These are phyloP conservation scores for Pinus taeda DNA, from an alignment of 75 land plant species.

Conservation along the genomic window DNA sequence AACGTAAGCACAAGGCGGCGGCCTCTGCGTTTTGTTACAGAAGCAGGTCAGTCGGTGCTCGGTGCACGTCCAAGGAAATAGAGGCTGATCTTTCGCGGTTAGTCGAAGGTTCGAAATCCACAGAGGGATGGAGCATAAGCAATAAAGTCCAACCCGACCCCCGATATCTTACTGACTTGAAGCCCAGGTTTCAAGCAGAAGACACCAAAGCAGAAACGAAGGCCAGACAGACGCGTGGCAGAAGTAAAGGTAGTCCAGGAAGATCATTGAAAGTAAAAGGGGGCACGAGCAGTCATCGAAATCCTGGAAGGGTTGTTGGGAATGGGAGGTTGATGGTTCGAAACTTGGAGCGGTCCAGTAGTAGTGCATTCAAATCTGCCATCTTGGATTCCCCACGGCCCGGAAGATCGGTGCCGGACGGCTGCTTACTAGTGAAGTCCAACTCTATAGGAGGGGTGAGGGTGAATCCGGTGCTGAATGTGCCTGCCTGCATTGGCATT, in stretches of 20 bases:
- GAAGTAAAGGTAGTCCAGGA: not conserved
- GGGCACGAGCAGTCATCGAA: not conserved
- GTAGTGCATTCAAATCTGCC: not conserved
- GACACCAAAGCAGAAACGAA: not conserved
- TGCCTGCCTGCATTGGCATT: constrained; percentile 7
- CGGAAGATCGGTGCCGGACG: not conserved
- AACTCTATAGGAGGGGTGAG: not conserved
- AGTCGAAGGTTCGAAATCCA: not conserved
- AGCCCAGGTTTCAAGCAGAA: not conserved
- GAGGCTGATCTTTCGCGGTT: not conserved
- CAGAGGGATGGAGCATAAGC: not conserved
- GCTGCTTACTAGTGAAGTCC: not conserved
- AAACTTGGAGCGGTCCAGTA: constrained; percentile 1
- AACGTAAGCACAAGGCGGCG: not conserved
- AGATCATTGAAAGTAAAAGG: not conserved
- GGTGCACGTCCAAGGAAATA: not conserved
- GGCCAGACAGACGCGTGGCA: not conserved
- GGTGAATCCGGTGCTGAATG: constrained; percentile 4
- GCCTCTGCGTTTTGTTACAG: not conserved
- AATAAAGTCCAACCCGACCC: not conserved
- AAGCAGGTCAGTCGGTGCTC: constrained; percentile 1
- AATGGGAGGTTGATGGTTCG: constrained; percentile 1
- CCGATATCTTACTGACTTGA: not conserved
- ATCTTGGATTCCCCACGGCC: not conserved
- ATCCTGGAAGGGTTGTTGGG: not conserved